Evolutionary conservation across 2,329 filamentous ascomycete genomes (phyloP), one percentile per base, ranked within the genome.

Genomic region (Talaromyces sp.): DNA sequence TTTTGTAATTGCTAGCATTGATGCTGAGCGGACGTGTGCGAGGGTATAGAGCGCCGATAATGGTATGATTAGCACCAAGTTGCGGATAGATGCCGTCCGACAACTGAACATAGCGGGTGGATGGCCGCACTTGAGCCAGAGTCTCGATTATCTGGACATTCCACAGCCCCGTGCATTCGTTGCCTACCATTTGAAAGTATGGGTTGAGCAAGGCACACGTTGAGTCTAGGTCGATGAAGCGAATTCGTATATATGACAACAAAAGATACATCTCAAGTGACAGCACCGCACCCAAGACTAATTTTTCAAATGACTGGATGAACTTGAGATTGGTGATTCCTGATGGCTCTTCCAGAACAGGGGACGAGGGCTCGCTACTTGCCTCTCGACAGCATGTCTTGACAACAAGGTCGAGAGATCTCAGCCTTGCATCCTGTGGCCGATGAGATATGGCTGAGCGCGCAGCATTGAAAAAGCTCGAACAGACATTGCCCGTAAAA

Each of bases 141-240:
- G 84, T 81, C 26, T 82, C 76, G 10, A 91, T 75, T 52, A 91
- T 90, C 8, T 77, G 71, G 9, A 88, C 84, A 69, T 86, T 91
- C 89, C 89, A 92, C 1, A 92, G 82, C 5, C 89, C 89, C 1
- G 84, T 86, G 66, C 86, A 89, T 67, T 79, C 75, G 41, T 83
- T 82, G 53, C 85, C 78, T 35, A 81, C 77, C 49, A 91, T 75
- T 59, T 88, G 77, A 70, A 91, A 92, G 68, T 87, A 90, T 0
- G 89, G 89, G 66, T 91, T 91, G 4, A 91, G 75, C 1, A 86
- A 83, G 3, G 88, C 88, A 14, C 88, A 81, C 2, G 86, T 84
- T 2, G 88, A 89, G 69, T 91, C 89, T 6, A 91, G 79, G 72
- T 91, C 89, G 58, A 91, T 86, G 67, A 89, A 91, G 58, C 89